A percentile compares a stretch with the other conserved stretches of the same genome.
phyloP scores from a whole-genome alignment of 2,329 filamentous ascomycete genomes.

The Clonostachys sp. region DNA sequence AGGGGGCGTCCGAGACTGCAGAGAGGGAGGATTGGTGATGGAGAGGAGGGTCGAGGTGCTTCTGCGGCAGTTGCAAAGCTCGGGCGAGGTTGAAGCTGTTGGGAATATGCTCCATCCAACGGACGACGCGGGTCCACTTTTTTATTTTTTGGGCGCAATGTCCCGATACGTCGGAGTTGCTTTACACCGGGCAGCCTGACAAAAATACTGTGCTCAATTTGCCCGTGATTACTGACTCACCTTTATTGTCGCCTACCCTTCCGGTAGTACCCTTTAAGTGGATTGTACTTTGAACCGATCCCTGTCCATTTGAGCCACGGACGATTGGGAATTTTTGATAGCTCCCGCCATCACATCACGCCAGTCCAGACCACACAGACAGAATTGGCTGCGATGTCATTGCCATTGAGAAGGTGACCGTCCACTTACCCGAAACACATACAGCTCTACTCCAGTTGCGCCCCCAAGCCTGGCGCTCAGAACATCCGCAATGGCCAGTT shows the following conservation, averaged over 20 bases:
- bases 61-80: conserved; percentile 1
- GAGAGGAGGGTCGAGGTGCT: conserved; percentile 6
- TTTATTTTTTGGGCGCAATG: neutral
- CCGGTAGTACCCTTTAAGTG: too few species aligned
- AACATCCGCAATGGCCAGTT: conserved; percentile 18
- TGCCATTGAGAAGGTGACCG: neutral
- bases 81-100: neutral
- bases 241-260: too few species aligned
- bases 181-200: too few species aligned
- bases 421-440: neutral
- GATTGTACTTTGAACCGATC: too few species aligned
- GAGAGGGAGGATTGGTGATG: conserved; percentile 6
- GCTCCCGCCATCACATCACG: too few species aligned
- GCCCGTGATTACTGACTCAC: too few species aligned
- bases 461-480: neutral
- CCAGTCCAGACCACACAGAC: too few species aligned
- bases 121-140: neutral
- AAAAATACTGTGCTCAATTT: too few species aligned
- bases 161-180: neutral
- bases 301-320: too few species aligned
- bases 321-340: too few species aligned
- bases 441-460: neutral
- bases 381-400: too few species aligned
- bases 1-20: neutral
- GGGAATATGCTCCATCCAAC: neutral